These are phyloP conservation scores for Apostasia shenzhenica DNA, from an alignment of 106 monocot species.

Conservation along the genomic window DNA sequence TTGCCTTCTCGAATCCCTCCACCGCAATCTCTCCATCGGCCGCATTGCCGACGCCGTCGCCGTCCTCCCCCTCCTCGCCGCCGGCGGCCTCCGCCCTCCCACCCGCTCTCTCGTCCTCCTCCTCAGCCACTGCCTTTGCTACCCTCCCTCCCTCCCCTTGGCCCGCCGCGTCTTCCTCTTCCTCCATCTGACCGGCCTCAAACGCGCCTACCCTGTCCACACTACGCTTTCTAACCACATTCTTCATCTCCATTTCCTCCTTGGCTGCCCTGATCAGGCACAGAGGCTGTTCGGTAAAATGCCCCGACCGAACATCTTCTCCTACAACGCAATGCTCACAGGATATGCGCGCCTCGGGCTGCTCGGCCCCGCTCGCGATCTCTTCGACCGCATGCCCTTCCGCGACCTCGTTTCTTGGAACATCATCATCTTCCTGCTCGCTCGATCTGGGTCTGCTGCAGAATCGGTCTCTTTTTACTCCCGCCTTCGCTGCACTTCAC, in stretches of 20 bases:
- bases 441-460: slow-evolving; percentile 16
- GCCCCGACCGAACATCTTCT: slow-evolving; percentile 42
- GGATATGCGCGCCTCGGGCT: slow-evolving; percentile 46
- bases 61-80: slow-evolving; percentile 40
- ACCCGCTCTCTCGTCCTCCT: slow-evolving; percentile 30
- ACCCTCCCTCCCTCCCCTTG: slow-evolving; percentile 13
- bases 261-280: slow-evolving; percentile 28
- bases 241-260: slow-evolving; percentile 34
- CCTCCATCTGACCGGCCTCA: slow-evolving; percentile 33
- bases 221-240: slow-evolving; percentile 48
- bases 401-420: slow-evolving; percentile 75
- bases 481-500: slow-evolving; percentile 26
- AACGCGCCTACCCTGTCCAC: slow-evolving; percentile 10
- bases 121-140: slow-evolving; percentile 41
- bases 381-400: slow-evolving; percentile 51
- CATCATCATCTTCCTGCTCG: slow-evolving; percentile 52
- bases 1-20: slow-evolving; percentile 44
- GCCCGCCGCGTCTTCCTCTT: slow-evolving; percentile 37
- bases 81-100: slow-evolving; percentile 38
- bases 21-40: slow-evolving; percentile 17
- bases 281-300: slow-evolving; percentile 51
- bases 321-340: slow-evolving; percentile 74
- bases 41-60: slow-evolving; percentile 30
- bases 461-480: slow-evolving; percentile 41
- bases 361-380: slow-evolving; percentile 16